phyloP scores from a whole-genome alignment of 2,329 filamentous ascomycete species.

The Ceratocystis colombiana region DNA sequence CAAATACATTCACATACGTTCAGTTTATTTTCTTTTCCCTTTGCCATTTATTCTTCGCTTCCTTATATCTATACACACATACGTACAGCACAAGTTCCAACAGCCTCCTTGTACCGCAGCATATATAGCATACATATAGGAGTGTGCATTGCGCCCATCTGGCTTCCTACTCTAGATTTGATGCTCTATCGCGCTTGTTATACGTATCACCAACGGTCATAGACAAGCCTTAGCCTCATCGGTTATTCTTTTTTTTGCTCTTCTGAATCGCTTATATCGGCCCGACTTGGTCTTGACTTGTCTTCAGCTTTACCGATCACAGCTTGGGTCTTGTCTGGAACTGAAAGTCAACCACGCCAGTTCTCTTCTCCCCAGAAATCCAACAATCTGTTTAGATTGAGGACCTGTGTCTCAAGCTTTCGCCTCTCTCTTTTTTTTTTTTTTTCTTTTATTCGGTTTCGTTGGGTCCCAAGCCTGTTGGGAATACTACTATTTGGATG shows the following conservation, averaged over 20 bases:
- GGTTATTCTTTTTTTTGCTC: slow-evolving; percentile 9
- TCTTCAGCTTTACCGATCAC: neutral
- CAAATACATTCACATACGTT: too few relatives aligned
- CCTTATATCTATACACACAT: too few relatives aligned
- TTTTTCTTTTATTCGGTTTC: too few relatives aligned
- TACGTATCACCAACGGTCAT: slow-evolving; percentile 8
- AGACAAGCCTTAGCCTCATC: slow-evolving; percentile 6
- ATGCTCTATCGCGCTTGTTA: neutral
- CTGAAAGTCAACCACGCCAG: neutral
- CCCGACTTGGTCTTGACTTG: slow-evolving; percentile 15
- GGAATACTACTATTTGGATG: neutral
- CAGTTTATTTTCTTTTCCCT: too few relatives aligned
- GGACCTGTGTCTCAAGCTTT: neutral
- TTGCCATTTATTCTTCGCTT: too few relatives aligned
- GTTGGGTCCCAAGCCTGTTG: neutral
- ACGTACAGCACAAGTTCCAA: too few relatives aligned
- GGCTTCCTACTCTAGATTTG: neutral
- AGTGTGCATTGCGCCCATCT: neutral
- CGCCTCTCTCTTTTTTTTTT: neutral
- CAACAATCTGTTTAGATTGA: neutral
- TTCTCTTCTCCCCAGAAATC: neutral
- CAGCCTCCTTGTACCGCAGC: too few relatives aligned
- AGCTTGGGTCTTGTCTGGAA: slow-evolving; percentile 5
- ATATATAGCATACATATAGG: too few relatives aligned
- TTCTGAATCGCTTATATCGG: slow-evolving; percentile 18